Base-by-base conservation (phyloP, 306 rosid genomes). In the Vachellia collinsii region DNA sequence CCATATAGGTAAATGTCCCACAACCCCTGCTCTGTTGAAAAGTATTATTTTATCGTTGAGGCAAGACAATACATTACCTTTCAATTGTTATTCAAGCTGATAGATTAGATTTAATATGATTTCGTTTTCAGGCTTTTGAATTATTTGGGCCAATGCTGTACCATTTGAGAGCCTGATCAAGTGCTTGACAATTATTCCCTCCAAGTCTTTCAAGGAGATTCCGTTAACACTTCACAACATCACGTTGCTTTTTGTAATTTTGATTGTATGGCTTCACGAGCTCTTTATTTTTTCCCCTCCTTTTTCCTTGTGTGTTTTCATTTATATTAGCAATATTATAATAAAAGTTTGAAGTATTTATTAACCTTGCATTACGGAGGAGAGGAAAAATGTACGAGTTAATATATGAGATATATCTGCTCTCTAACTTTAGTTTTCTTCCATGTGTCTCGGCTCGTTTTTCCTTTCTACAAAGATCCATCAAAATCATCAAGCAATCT, bases 91-190 rank as follows among this genome's bases (percentile, higher is more conserved):
- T 19, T 74, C 46, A 19, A 44, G 39, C 46, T 46, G 67, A 78
- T 43, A 9, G 76, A 74, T 77, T 77, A 11, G 47, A 6, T 43
- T 43, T n/a, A n/a, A n/a, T n/a, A n/a, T 63, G 74, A 76, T 74
- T 77, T 63, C n/a, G 70, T 71, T 76, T 67, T 85, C 94, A 90
- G 94, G 88, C 44, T 77, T 85, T 79, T 46, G 80, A 86, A 82
- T 83, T 85, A 62, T 19, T 54, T 76, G 69, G 17, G 86, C 70
- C 81, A 50, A 38, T 59, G 82, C 29, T 84, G 87, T 86, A 72
- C 79, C 47, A 80, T 72, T 78, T 78, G 70, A 61, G 84, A 41
- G 72, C 46, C 50, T 41, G 72, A 67, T 22, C 51, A 77, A 66
- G 84, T 65, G 79, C 79, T 58, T 39, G 29, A 19, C 44, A 39